Base-by-base conservation (phyloP, 2,329 filamentous ascomycete species). In the Aspergillus sp. region DNA sequence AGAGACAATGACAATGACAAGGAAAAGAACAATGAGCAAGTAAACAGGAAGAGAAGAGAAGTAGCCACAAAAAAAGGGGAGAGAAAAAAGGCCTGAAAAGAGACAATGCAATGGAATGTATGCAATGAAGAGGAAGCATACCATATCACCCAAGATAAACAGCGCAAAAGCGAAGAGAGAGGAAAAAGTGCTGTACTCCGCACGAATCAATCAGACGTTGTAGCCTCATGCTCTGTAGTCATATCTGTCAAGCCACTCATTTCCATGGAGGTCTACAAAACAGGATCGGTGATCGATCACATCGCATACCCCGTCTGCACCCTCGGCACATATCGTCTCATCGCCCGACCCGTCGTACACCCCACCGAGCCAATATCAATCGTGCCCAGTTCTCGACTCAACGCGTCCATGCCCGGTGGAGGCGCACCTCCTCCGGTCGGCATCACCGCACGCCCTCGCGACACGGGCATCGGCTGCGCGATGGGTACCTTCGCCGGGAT, bases 371-470 rank as follows among this genome's bases (percentile, higher is more conserved):
- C 80, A 57, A 82, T 81, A 59, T 82, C 80, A 61, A 82, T 82
- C 6, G 73, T 75, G 59, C 76, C 82, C 64, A 88, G 75, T 71
- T 88, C 86, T 36, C 84, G 75, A 54, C 83, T 85, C 52, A 88
- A 71, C 6, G 84, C 82, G 60, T 78, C 80, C 75, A 75, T 71
- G 46, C 65, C 69, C 62, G 42, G 42, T 18, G n/a, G 26, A 9
- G 26, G 26, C 26, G 26, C 26, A 2, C 26, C 42, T 10, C 42
- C n/a, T 4, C 45, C 45, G 10, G 18, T 11, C 6, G 45, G 10
- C 18, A 24, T 4, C 18, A 47, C 4, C 9, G 61, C 69, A 69
- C 64, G 76, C 66, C 56, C 69, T 59, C 52, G 58, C 59, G 68
- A 64, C 12, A 71, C 68, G 6, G 68, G 67, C 45, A 74, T 65